Evolutionary conservation across 192 early-diverging fungal species (phyloP).

Genomic region (Coemansia sp.): DNA sequence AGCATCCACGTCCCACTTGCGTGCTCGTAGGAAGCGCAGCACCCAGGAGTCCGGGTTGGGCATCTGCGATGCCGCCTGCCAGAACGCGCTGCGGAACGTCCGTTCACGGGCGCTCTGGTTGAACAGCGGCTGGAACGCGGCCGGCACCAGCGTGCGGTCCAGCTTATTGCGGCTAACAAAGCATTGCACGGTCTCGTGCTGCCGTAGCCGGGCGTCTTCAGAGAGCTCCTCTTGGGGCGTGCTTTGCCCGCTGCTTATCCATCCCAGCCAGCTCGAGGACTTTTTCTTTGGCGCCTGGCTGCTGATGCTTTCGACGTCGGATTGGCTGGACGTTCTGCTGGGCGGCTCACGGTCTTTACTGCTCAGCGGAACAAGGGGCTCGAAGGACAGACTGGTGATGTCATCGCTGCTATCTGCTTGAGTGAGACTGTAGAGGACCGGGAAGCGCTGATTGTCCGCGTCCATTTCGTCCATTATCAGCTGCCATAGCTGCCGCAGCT

Average conservation of each 20-base stretch:
- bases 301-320: not conserved
- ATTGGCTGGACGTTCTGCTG: not conserved
- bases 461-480: slow-evolving; percentile 39
- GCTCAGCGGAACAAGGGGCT: slow-evolving; percentile 30
- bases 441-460: slow-evolving; percentile 7
- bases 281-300: not conserved
- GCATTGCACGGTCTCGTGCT: slow-evolving; percentile 18
- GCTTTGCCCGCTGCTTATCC: slow-evolving; percentile 14
- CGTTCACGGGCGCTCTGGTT: slow-evolving; percentile 7
- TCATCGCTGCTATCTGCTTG: slow-evolving; percentile 3
- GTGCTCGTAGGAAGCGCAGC: slow-evolving; percentile 78
- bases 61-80: slow-evolving; percentile 57
- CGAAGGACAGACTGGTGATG: slow-evolving; percentile 27
- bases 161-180: slow-evolving; percentile 5
- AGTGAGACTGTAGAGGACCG: slow-evolving; percentile 12
- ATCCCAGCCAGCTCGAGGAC: slow-evolving; percentile 5
- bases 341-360: slow-evolving; percentile 2
- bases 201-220: slow-evolving; percentile 2
- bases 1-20: slow-evolving; percentile 76
- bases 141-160: slow-evolving; percentile 7
- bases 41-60: slow-evolving; percentile 69
- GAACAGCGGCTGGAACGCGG: slow-evolving; percentile 29
- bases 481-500: slow-evolving; percentile 54
- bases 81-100: slow-evolving; percentile 58
- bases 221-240: slow-evolving; percentile 5